phyloP scores from a whole-genome alignment of 2,329 filamentous ascomycete genomes.

The Phyllosticta paracitricarpa region DNA sequence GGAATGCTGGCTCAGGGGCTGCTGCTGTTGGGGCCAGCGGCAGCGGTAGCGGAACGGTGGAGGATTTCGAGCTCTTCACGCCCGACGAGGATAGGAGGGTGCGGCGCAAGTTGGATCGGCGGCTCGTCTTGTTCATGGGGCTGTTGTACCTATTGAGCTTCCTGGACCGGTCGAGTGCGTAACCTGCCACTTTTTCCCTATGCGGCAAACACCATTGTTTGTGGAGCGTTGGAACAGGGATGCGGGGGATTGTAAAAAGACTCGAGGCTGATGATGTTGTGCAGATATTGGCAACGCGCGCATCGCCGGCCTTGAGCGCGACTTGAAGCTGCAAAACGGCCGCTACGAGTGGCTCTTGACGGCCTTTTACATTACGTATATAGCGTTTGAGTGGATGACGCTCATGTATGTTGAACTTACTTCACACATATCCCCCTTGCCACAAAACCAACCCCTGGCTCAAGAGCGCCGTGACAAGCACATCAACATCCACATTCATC shows the following conservation, averaged over 20 bases:
- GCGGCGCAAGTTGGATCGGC: constrained; percentile 64
- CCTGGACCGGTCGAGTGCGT: constrained; percentile 69
- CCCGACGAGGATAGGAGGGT: constrained; percentile 64
- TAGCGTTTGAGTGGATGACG: constrained; percentile 58
- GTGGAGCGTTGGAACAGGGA: neutral
- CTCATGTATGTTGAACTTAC: constrained; percentile 34
- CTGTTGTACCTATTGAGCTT: constrained; percentile 78
- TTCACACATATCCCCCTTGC: neutral
- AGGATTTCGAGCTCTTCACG: constrained; percentile 46
- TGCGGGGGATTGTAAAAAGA: neutral
- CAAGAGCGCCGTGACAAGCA: neutral
- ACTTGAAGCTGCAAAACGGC: constrained; percentile 43
- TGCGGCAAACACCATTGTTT: neutral
- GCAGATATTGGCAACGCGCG: constrained; percentile 53
- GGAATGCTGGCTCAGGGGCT: neutral
- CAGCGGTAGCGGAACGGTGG: constrained; percentile 10
- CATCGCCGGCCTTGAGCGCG: constrained; percentile 46
- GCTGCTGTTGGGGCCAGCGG: neutral
- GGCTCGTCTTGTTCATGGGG: constrained; percentile 70
- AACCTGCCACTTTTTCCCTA: neutral
- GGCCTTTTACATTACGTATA: constrained; percentile 55
- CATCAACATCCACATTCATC: neutral
- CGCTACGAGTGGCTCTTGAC: constrained; percentile 55
- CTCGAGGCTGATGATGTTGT: neutral
- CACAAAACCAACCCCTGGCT: neutral